Evolutionary conservation across 2,329 filamentous ascomycete genomes (phyloP).

Genomic region (Neofusicoccum laricinum): DNA sequence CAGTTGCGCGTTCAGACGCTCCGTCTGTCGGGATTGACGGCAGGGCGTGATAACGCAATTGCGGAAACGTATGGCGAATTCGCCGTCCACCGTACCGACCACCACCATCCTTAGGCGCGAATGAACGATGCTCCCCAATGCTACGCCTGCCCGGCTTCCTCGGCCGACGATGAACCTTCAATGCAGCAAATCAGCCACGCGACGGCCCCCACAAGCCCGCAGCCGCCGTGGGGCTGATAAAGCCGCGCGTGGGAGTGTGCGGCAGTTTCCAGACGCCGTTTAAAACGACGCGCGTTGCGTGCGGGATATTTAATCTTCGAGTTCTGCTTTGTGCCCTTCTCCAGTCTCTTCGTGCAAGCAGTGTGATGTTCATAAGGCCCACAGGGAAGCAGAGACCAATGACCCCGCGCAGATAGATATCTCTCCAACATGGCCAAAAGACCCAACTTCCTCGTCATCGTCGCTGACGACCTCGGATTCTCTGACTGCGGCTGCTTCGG

Average conservation of each 20-base stretch:
- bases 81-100: neutral
- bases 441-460: conserved; percentile 60
- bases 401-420: neutral
- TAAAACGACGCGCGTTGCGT: neutral
- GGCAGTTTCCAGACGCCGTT: neutral
- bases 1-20: neutral
- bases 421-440: conserved; percentile 26
- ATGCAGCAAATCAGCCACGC: neutral
- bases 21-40: neutral
- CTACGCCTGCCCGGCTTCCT: neutral
- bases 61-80: neutral
- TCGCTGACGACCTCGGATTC: conserved; percentile 61
- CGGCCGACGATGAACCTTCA: neutral
- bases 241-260: neutral
- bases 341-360: neutral
- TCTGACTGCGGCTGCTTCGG: conserved; percentile 59
- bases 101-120: neutral
- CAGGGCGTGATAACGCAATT: conserved; percentile 5
- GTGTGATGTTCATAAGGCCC: neutral
- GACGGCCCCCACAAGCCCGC: neutral
- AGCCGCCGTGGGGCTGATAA: neutral
- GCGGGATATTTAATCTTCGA: neutral
- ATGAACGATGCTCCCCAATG: neutral
- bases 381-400: neutral
- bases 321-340: neutral